These are phyloP conservation scores for Yamadazyma friedrichii DNA, from an alignment of 1,139 yeast genomes.

Conservation along the genomic window DNA sequence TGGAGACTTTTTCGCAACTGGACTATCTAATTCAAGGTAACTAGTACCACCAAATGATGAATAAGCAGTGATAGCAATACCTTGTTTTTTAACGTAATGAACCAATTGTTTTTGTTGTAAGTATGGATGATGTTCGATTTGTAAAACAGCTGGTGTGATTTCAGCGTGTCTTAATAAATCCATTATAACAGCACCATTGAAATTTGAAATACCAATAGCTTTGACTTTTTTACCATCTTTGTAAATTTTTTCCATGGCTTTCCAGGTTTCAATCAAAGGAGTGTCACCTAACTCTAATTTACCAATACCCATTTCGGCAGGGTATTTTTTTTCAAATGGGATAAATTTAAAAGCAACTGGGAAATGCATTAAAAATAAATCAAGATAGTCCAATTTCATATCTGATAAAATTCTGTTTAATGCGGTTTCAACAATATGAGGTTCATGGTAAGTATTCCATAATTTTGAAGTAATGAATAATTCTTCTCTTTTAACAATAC, in stretches of 20 bases:
- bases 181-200: slow-evolving; percentile 63
- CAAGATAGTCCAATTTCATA: slow-evolving; percentile 66
- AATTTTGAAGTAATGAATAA: slow-evolving; percentile 74
- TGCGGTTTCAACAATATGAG: slow-evolving; percentile 56
- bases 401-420: slow-evolving; percentile 63
- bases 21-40: slow-evolving; percentile 55
- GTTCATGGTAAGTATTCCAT: slow-evolving; percentile 79
- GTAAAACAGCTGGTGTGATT: slow-evolving; percentile 77
- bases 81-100: slow-evolving; percentile 58
- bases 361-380: slow-evolving; percentile 76
- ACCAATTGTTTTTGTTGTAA: slow-evolving; percentile 72
- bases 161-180: slow-evolving; percentile 73
- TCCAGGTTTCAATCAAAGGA: slow-evolving; percentile 77
- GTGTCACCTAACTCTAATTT: slow-evolving; percentile 63
- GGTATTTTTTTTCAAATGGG: slow-evolving; percentile 73
- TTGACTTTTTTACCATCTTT: slow-evolving; percentile 46
- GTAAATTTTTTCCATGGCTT: slow-evolving; percentile 63
- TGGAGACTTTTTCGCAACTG: slow-evolving; percentile 52
- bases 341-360: slow-evolving; percentile 75
- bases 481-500: slow-evolving; percentile 69
- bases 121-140: slow-evolving; percentile 93
- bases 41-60: slow-evolving; percentile 84
- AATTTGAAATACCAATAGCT: slow-evolving; percentile 84
- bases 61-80: slow-evolving; percentile 76
- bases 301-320: slow-evolving; percentile 71